Evolutionary conservation across 2,329 filamentous ascomycete species (phyloP).

Genomic region (Alternaria hordeiaustralica): DNA sequence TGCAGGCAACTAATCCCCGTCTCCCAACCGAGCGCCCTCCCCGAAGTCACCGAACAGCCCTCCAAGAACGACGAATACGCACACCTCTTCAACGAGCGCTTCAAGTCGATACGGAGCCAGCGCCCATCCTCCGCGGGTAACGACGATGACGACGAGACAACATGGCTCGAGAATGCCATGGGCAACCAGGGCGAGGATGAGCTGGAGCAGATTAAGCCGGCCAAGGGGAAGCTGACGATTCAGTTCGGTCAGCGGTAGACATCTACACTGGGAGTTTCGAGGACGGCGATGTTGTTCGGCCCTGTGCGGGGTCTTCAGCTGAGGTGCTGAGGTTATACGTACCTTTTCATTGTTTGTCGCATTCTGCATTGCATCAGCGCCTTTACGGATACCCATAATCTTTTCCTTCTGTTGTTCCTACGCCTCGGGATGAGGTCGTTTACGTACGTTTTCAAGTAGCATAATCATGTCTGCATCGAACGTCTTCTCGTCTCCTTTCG

Average conservation of each 20-base stretch:
- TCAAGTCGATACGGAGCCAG: conserved; percentile 36
- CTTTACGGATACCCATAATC: conserved; percentile 39
- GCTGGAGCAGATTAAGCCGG: conserved; percentile 25
- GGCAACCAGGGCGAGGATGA: conserved; percentile 31
- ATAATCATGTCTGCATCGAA: not conserved
- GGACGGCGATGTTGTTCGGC: conserved; percentile 1
- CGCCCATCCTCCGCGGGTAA: conserved; percentile 31
- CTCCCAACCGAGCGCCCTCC: conserved; percentile 52
- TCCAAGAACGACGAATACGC: conserved; percentile 47
- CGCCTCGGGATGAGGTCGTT: not conserved
- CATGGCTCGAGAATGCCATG: conserved; percentile 43
- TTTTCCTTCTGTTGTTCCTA: not conserved
- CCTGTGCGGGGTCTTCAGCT: not conserved
- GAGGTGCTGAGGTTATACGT: conserved; percentile 23
- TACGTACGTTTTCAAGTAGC: not conserved
- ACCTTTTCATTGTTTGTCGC: conserved; percentile 36
- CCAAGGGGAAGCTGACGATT: conserved; percentile 45
- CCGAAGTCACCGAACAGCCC: conserved; percentile 44
- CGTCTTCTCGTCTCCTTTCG: not conserved
- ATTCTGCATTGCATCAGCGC: conserved; percentile 17
- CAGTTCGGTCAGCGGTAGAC: conserved; percentile 43
- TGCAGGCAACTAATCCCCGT: conserved; percentile 59
- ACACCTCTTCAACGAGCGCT: conserved; percentile 52
- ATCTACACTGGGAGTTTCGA: not conserved
- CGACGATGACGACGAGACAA: conserved; percentile 43